Percentiles rank a stretch among this genome's conserved stretches.
Conservation (phyloP, 2,329 filamentous ascomycete species). For the Ilyonectria robusta region DNA sequence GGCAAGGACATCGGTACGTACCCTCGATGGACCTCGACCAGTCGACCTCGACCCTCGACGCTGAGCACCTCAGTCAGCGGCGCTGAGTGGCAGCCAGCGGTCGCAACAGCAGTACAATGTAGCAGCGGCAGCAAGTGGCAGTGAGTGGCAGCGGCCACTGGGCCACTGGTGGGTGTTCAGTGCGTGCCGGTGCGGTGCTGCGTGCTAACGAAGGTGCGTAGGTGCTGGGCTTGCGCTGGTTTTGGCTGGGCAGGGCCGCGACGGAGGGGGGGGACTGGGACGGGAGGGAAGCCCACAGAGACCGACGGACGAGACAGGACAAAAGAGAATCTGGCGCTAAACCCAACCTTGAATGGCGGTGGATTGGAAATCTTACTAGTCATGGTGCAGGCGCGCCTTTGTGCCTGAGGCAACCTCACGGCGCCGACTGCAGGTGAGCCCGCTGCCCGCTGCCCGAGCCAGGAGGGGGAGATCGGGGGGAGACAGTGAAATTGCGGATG, state of each 20-base stretch:
- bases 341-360: slow-evolving; percentile 54
- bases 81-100: slow-evolving; percentile 24
- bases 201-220: slow-evolving; percentile 8
- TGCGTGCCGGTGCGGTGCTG: slow-evolving; percentile 33
- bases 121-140: slow-evolving; percentile 7
- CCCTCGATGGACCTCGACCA: slow-evolving; percentile 30
- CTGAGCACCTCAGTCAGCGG: slow-evolving; percentile 22
- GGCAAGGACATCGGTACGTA: slow-evolving; percentile 48
- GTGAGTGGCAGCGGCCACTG: slow-evolving; percentile 33
- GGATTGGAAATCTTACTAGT: slow-evolving; percentile 53
- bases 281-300: slow-evolving; percentile 39
- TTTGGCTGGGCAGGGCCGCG: slow-evolving; percentile 33
- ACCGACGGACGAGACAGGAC: slow-evolving; percentile 41
- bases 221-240: slow-evolving; percentile 28
- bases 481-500: slow-evolving; percentile 48
- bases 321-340: slow-evolving; percentile 52
- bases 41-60: slow-evolving; percentile 44
- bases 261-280: slow-evolving; percentile 29
- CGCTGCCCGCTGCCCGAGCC: slow-evolving; percentile 32
- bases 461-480: slow-evolving; percentile 34
- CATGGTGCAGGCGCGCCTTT: slow-evolving; percentile 42
- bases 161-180: slow-evolving; percentile 33
- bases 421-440: slow-evolving; percentile 41
- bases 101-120: slow-evolving; percentile 1
- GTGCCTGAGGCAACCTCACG: slow-evolving; percentile 45